Base-by-base conservation (phyloP, 306 rosid species). In the Phaseolus lunatus region DNA sequence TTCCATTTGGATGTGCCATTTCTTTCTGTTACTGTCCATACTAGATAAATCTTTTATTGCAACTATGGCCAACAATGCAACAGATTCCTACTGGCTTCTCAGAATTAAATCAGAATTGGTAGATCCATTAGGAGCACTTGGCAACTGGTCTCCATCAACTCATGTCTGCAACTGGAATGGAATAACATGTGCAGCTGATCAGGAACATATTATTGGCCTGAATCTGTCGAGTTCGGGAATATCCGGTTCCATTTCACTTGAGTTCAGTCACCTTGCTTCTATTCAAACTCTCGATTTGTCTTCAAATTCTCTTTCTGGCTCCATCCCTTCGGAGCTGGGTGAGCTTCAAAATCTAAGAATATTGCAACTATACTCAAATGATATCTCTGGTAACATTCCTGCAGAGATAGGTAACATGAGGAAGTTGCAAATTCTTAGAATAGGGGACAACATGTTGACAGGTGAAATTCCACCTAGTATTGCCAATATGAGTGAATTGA, bases 221-320 rank as follows among this genome's bases (percentile, higher is more conserved):
- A 92, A 90, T 77, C 85, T 95, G 13, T 90, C 97, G 7, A 74
- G 77, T 66, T 89, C 94, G 66, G 90, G 96, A 75, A 73, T 95
- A 56, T 89, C 97, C 50, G 99, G 99, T 78, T 78, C 85, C 72
- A 80, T 88, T 72, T 85, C 96, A 23, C 27, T 27, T 33, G 90
- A 88, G 76, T 73, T 92, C 43, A 84, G 83, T 67, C 83, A 69
- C 44, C 79, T 95, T 63, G 35, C 78, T 80, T 81, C 87, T 47
- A 90, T 95, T 76, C 88, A 87, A 92, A 82, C 83, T 26, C 90
- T 95, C 39, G 99, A 95, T 84, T 81, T 95, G 85, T 92, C 99
- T 35, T 87, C 87, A 29, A 95, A 95, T 78, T 80, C 72, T 18
- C 86, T 95, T 79, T 76, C 85, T 15, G 97, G 99, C 9, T 80